Percentiles rank a stretch among this genome's conserved stretches.
Evolutionary conservation across 2,329 filamentous ascomycete species (phyloP).

Genomic region (Phaeosphaeria sp.): DNA sequence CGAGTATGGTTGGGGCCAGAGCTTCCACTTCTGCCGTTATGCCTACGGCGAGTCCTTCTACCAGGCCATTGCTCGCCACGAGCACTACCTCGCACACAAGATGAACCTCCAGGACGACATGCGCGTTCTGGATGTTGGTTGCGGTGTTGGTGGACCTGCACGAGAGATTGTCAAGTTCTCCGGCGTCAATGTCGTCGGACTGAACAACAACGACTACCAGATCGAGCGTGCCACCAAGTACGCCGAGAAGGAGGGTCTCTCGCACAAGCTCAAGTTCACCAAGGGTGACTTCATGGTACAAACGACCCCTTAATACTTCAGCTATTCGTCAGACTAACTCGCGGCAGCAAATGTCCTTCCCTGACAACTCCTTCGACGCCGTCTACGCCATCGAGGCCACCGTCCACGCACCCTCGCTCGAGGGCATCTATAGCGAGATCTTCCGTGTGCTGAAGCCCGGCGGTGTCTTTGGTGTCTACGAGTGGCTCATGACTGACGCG

Average conservation of each 20-base stretch:
- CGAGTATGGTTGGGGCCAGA: conserved; percentile 96
- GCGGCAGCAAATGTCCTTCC: conserved; percentile 86
- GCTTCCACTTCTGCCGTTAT: conserved; percentile 98
- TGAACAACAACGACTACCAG: conserved; percentile 99
- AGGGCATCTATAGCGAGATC: conserved; percentile 93
- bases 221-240: conserved; percentile 91
- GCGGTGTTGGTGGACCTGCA: conserved; percentile 93
- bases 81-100: conserved; percentile 93
- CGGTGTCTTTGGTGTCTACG: conserved; percentile 94
- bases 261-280: conserved; percentile 80
- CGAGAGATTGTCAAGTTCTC: conserved; percentile 97
- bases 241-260: conserved; percentile 79
- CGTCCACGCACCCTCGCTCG: conserved; percentile 87
- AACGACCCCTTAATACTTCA: not conserved
- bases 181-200: conserved; percentile 83
- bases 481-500: conserved; percentile 97
- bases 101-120: conserved; percentile 86
- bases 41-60: conserved; percentile 84
- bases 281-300: conserved; percentile 95
- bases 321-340: conserved; percentile 10
- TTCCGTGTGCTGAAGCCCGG: conserved; percentile 95
- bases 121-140: conserved; percentile 94
- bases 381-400: conserved; percentile 98
- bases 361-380: conserved; percentile 89
- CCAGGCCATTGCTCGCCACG: conserved; percentile 92